A percentile compares a stretch with the other conserved stretches of the same genome.
Conservation (phyloP, 495 filamentous ascomycete genomes). For the Penicillium ochrochloron region DNA sequence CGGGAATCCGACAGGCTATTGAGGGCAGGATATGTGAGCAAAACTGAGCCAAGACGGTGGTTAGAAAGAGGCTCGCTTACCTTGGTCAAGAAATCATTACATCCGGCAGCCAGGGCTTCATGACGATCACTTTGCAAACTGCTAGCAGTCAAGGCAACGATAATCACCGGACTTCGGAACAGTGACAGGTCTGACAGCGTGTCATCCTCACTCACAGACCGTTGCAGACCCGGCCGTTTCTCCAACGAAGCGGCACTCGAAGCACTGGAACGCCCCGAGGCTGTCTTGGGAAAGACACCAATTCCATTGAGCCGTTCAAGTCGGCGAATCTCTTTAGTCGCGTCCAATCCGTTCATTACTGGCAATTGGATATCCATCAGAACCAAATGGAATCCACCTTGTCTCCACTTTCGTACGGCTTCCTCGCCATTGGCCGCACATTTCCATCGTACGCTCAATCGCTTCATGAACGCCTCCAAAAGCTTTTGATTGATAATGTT, state of each 20-base stretch:
- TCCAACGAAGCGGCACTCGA: conserved; percentile 35
- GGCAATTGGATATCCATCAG: conserved; percentile 99
- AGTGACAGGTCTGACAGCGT: conserved; percentile 66
- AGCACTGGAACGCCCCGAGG: conserved; percentile 45
- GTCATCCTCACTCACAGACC: conserved; percentile 59
- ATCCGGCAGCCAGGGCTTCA: conserved; percentile 92
- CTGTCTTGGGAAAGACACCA: conserved; percentile 74
- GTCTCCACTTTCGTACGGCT: conserved; percentile 89
- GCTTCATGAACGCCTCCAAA: conserved; percentile 93
- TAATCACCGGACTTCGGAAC: conserved; percentile 97
- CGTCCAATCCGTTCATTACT: conserved; percentile 94
- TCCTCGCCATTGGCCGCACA: conserved; percentile 93
- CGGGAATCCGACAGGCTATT: conserved; percentile 91
- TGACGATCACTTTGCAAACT: conserved; percentile 92
- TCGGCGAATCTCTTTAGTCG: conserved; percentile 94
- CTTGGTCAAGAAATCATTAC: conserved; percentile 99
- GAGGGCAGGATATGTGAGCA: conserved; percentile 20
- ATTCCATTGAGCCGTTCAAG: conserved; percentile 89
- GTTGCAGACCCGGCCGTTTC: conserved; percentile 31
- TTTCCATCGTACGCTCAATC: conserved; percentile 96
- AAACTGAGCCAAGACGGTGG: conserved; percentile 1
- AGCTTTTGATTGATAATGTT: conserved; percentile 96
- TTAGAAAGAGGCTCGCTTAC: conserved; percentile 50
- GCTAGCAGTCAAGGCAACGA: conserved; percentile 93
- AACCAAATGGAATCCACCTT: conserved; percentile 95